Percentiles rank a stretch among this genome's conserved stretches.
Conservation (phyloP, 2,329 filamentous ascomycete species). For the Pseudomassariella vexata region DNA sequence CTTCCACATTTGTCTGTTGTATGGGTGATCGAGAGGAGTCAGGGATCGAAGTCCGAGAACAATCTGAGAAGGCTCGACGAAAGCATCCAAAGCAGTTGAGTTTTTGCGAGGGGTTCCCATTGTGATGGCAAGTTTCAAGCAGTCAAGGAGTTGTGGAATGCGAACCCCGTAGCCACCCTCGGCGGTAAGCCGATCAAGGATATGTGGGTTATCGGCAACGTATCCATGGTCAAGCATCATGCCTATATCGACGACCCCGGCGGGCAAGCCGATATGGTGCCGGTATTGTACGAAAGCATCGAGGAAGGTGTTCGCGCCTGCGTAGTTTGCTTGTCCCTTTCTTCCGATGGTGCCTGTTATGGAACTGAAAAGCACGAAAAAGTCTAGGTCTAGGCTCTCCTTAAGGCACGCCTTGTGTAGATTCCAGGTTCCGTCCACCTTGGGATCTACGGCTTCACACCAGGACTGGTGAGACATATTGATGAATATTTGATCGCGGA, state of each 20-base stretch:
- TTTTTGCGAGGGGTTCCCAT: too few relatives aligned
- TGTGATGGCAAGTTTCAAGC: too few relatives aligned
- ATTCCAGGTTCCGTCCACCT: constrained; percentile 24
- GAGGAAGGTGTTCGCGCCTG: constrained; percentile 26
- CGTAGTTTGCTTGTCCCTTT: constrained; percentile 23
- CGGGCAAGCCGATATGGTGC: constrained; percentile 18
- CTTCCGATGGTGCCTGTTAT: constrained; percentile 14
- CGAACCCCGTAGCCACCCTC: too few relatives aligned
- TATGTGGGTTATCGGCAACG: too few relatives aligned
- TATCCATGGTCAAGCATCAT: constrained; percentile 13
- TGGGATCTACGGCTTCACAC: constrained; percentile 15
- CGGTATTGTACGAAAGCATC: constrained; percentile 24
- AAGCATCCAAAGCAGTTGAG: too few relatives aligned
- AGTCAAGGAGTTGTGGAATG: too few relatives aligned
- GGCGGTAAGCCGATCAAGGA: too few relatives aligned
- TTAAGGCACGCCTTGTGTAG: constrained; percentile 14
- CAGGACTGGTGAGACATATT: constrained; percentile 17
- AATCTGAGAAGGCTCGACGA: too few relatives aligned
- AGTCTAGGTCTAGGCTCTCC: constrained; percentile 10
- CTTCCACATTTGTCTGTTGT: too few relatives aligned
- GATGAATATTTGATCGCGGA: background rate
- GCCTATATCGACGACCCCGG: constrained; percentile 27
- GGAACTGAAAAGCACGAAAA: constrained; percentile 20
- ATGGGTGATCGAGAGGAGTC: too few relatives aligned
- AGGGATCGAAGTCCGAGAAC: too few relatives aligned